Evolutionary conservation across 2,329 filamentous ascomycete species (phyloP).

Genomic region (Verticillium isaacii): DNA sequence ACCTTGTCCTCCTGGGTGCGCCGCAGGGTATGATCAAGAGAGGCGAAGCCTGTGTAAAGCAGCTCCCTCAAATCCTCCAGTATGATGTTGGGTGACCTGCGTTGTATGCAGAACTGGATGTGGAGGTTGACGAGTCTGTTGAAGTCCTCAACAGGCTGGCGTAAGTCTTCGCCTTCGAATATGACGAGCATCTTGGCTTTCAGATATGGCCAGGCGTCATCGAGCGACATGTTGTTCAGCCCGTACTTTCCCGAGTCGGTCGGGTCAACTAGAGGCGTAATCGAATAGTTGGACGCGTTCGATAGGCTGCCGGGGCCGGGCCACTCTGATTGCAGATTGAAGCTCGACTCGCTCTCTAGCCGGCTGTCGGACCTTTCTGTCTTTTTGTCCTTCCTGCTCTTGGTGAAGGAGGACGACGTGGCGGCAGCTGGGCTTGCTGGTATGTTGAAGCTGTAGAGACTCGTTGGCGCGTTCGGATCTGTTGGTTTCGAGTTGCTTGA

Average conservation of each 20-base stretch:
- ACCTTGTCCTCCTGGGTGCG: constrained; percentile 78
- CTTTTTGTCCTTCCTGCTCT: constrained; percentile 83
- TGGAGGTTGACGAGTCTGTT: constrained; percentile 77
- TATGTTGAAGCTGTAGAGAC: constrained; percentile 73
- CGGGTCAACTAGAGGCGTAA: constrained; percentile 44
- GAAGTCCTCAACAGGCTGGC: constrained; percentile 78
- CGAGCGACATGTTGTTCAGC: constrained; percentile 64
- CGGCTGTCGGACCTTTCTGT: constrained; percentile 56
- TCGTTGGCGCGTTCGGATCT: constrained; percentile 69
- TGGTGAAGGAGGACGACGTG: constrained; percentile 62
- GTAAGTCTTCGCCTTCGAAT: constrained; percentile 76
- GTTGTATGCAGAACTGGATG: constrained; percentile 72
- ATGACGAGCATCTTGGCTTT: constrained; percentile 72
- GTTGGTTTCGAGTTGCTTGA: constrained; percentile 72
- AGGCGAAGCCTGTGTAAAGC: constrained; percentile 75
- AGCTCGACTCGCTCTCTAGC: constrained; percentile 47
- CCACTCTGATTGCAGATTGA: constrained; percentile 41
- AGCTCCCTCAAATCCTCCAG: constrained; percentile 74
- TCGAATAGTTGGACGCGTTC: constrained; percentile 35
- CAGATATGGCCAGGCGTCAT: constrained; percentile 79
- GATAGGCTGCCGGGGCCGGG: constrained; percentile 43
- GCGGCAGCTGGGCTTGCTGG: constrained; percentile 66
- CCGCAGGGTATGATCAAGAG: constrained; percentile 77
- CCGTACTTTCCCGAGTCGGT: constrained; percentile 54
- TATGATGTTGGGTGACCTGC: constrained; percentile 64